Percentiles rank a stretch among this genome's conserved stretches.
These are phyloP conservation scores for Pseudogymnoascus sp. DNA, from an alignment of 2,329 filamentous ascomycete genomes.

Conservation along the genomic window DNA sequence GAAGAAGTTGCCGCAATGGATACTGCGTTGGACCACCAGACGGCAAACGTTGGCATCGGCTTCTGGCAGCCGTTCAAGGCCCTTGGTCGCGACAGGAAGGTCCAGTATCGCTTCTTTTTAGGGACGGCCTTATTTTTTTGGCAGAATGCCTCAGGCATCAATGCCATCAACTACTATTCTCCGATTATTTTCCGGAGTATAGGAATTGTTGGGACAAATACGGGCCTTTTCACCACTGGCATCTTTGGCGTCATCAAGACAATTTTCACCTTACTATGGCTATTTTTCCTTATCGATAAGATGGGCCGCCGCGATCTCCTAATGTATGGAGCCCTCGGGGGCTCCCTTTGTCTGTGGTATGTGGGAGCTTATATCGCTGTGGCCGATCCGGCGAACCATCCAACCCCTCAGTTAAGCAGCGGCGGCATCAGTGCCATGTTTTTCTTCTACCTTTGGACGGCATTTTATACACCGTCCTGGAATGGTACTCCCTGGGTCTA, in stretches of 20 bases:
- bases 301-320: conserved; percentile 55
- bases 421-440: conserved; percentile 55
- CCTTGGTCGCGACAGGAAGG: conserved; percentile 45
- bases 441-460: conserved; percentile 70
- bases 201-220: conserved; percentile 48
- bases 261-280: conserved; percentile 57
- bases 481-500: conserved; percentile 70
- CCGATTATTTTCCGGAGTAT: conserved; percentile 61
- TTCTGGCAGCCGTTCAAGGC: conserved; percentile 66
- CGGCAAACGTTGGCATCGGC: conserved; percentile 54
- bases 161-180: conserved; percentile 70
- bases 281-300: conserved; percentile 60
- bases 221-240: conserved; percentile 58
- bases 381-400: conserved; percentile 32
- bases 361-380: conserved; percentile 54
- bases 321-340: conserved; percentile 54
- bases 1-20: conserved; percentile 68
- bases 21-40: conserved; percentile 57
- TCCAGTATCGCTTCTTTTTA: conserved; percentile 65
- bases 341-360: conserved; percentile 58
- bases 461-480: conserved; percentile 64
- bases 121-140: conserved; percentile 69
- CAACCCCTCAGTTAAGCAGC: conserved; percentile 29
- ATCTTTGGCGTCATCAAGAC: conserved; percentile 74
- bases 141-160: conserved; percentile 72